phyloP scores from a whole-genome alignment of 1,284 basidiomycete species.

The Pisolithus thermaeus region DNA sequence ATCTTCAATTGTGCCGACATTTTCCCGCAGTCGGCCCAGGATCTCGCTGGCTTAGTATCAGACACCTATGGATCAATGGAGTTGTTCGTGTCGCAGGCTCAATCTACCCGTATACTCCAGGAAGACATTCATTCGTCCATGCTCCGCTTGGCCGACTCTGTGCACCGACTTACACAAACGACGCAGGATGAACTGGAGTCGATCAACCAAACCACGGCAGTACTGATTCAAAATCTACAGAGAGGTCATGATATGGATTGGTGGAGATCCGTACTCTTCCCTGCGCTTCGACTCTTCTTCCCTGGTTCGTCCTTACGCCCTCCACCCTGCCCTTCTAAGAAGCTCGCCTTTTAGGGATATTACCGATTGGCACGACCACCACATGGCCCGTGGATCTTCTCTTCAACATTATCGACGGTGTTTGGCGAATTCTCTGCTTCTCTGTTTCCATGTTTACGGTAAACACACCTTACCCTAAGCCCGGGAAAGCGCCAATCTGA shows the following conservation, averaged over 20 bases:
- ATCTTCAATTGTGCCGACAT: too few species aligned
- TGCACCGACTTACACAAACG: constrained; percentile 34
- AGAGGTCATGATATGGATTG: constrained; percentile 14
- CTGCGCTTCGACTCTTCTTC: constrained; percentile 9
- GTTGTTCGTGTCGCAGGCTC: constrained; percentile 23
- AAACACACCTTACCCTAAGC: constrained; percentile 8
- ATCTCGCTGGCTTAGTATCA: constrained; percentile 18
- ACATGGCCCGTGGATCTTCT: constrained; percentile 13
- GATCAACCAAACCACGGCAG: constrained; percentile 41
- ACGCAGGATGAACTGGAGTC: constrained; percentile 38
- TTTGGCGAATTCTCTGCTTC: constrained; percentile 20
- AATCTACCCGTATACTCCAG: constrained; percentile 29
- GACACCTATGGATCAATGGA: constrained; percentile 24
- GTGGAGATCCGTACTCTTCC: constrained; percentile 13
- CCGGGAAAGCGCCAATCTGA: neutral
- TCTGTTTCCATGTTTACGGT: constrained; percentile 22
- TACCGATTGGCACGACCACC: neutral
- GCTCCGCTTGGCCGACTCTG: constrained; percentile 27
- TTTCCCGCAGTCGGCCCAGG: constrained; percentile 17
- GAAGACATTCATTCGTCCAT: constrained; percentile 32
- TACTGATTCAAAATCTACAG: constrained; percentile 27
- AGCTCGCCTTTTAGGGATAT: constrained; percentile 11
- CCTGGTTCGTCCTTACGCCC: constrained; percentile 20
- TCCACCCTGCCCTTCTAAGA: neutral
- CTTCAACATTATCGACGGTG: constrained; percentile 9